A percentile compares a stretch with the other conserved stretches of the same genome.
These are phyloP conservation scores for Rubus idaeus DNA, from an alignment of 306 rosid genomes.

Conservation along the genomic window DNA sequence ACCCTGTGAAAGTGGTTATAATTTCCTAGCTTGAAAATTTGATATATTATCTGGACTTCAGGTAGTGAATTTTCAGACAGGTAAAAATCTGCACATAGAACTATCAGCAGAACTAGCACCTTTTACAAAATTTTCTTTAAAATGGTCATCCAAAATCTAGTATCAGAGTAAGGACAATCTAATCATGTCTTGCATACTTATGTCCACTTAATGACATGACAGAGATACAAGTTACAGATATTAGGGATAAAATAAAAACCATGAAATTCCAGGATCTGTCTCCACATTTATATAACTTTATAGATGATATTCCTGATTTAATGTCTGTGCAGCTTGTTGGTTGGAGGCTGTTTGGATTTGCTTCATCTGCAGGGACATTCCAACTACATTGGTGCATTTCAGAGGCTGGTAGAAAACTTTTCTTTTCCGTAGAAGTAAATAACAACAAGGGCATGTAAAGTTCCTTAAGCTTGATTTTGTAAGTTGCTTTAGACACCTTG, in stretches of 20 bases:
- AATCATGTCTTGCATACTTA: background rate
- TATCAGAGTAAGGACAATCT: background rate
- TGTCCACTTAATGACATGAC: background rate
- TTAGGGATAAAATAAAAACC: background rate
- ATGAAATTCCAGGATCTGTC: constrained; percentile 2
- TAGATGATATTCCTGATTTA: background rate
- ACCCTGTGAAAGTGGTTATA: constrained; percentile 10
- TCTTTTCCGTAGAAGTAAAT: background rate
- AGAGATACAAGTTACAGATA: constrained; percentile 3
- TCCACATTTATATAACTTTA: background rate
- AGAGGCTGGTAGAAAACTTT: constrained; percentile 11
- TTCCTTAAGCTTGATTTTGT: background rate
- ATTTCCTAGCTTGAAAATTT: background rate
- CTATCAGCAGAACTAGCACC: background rate
- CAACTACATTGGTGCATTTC: background rate
- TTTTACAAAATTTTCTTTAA: background rate
- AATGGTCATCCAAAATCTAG: background rate
- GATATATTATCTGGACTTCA: background rate
- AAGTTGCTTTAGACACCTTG: background rate
- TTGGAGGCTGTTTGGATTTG: constrained; percentile 17
- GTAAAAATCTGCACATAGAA: no score
- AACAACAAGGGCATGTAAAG: background rate
- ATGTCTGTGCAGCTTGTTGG: constrained; percentile 27
- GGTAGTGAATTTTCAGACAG: no score
- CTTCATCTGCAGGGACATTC: constrained; percentile 12